A percentile compares a stretch with the other conserved stretches of the same genome.
Conservation (phyloP, 805 yeast genomes). For the Kuraishia borneana region DNA sequence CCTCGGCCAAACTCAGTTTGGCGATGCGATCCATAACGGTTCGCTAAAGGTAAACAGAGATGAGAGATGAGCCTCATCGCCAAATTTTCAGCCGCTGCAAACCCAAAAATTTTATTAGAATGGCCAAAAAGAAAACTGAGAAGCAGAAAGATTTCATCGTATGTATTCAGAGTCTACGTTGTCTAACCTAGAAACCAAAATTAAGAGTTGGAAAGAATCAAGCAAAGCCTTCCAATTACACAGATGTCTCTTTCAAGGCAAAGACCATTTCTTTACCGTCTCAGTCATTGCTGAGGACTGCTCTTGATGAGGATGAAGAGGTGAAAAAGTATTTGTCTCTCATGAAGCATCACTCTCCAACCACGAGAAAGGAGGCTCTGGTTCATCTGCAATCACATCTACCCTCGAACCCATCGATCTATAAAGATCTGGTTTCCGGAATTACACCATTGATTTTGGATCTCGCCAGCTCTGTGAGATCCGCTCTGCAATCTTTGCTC, state of each 20-base stretch:
- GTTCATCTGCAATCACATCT: constrained; percentile 37
- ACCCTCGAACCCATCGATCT: constrained; percentile 38
- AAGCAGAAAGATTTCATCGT: constrained; percentile 61
- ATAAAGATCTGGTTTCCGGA: constrained; percentile 47
- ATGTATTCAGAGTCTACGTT: constrained; percentile 6
- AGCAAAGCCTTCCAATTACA: constrained; percentile 59
- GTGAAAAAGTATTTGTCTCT: constrained; percentile 53
- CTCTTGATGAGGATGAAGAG: constrained; percentile 27
- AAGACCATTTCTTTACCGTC: constrained; percentile 34
- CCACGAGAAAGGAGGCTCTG: constrained; percentile 65
- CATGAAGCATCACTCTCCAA: constrained; percentile 60
- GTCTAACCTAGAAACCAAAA: constrained; percentile 41
- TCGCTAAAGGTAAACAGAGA: too few species aligned
- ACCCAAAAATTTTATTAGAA: too few species aligned
- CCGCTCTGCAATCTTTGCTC: constrained; percentile 36
- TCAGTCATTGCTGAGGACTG: constrained; percentile 14
- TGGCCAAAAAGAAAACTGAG: constrained; percentile 38
- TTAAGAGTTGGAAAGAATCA: constrained; percentile 81
- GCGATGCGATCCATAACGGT: too few species aligned
- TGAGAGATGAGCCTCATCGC: too few species aligned
- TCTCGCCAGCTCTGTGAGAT: constrained; percentile 53
- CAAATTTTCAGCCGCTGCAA: too few species aligned
- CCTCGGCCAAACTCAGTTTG: too few species aligned
- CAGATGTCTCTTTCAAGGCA: constrained; percentile 79
- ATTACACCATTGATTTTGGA: constrained; percentile 59